Conservation (phyloP, 2,329 filamentous ascomycete species). For the Aspergillus neotritici region DNA sequence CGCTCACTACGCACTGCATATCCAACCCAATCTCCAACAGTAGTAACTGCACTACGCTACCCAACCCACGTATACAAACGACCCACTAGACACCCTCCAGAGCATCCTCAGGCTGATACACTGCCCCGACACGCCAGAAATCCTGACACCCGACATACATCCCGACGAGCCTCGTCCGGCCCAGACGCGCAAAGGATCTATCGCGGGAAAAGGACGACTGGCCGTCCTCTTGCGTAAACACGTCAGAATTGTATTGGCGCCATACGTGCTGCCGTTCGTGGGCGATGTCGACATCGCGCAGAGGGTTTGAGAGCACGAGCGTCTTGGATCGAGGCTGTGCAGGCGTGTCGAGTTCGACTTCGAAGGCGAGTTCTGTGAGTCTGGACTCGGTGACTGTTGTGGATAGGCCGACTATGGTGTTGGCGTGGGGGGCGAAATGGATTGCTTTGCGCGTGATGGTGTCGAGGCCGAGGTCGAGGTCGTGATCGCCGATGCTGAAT, state of each 20-base stretch:
- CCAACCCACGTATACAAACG: no score
- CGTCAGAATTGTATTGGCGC: constrained; percentile 1
- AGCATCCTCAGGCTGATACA: constrained; percentile 5
- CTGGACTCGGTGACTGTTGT: neutral
- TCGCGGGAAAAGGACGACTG: no score
- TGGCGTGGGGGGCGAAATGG: neutral
- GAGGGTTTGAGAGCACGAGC: neutral
- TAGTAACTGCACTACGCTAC: no score
- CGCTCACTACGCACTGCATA: no score
- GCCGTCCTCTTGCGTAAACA: no score
- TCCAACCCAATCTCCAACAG: no score
- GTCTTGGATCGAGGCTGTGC: neutral
- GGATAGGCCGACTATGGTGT: constrained; percentile 4
- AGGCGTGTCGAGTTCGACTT: neutral
- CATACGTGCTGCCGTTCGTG: neutral
- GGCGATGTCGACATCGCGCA: neutral
- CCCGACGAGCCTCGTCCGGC: constrained; percentile 1
- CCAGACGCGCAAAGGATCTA: no score
- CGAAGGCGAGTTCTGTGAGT: constrained; percentile 2
- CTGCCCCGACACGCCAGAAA: constrained; percentile 1
- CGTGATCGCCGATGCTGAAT: neutral
- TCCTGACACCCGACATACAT: constrained; percentile 5
- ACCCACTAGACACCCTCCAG: no score
- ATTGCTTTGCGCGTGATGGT: neutral
- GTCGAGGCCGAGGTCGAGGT: neutral